A percentile compares a stretch with the other conserved stretches of the same genome.
Conservation (phyloP, 805 yeast species). For the Schizosaccharomyces octosporus region DNA sequence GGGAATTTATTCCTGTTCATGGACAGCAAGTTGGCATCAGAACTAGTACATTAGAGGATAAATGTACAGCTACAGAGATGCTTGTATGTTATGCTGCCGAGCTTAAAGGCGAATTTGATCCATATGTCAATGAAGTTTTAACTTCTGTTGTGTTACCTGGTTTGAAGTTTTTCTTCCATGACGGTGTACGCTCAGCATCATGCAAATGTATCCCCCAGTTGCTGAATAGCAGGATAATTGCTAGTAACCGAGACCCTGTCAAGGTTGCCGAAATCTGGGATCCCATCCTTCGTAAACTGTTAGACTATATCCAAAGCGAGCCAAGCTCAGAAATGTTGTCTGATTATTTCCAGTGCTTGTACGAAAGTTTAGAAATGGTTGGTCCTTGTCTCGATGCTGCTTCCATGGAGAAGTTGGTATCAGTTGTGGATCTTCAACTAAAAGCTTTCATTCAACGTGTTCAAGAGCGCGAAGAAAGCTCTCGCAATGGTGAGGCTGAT, state of each 20-base stretch:
- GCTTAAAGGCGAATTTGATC: conserved; percentile 57
- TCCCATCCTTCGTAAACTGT: conserved; percentile 38
- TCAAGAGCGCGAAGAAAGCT: conserved; percentile 38
- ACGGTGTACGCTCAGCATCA: conserved; percentile 81
- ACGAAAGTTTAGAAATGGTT: conserved; percentile 38
- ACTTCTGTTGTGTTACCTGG: conserved; percentile 68
- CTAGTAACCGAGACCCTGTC: conserved; percentile 26
- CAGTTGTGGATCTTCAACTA: conserved; percentile 34
- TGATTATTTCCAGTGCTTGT: conserved; percentile 49
- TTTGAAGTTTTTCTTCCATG: conserved; percentile 72
- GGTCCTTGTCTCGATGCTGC: conserved; percentile 32
- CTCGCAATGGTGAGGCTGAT: conserved; percentile 10
- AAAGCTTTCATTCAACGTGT: conserved; percentile 47
- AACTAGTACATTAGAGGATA: conserved; percentile 82
- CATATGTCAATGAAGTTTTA: conserved; percentile 57
- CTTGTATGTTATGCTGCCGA: conserved; percentile 64
- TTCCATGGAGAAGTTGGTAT: conserved; percentile 28
- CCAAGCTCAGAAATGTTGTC: conserved; percentile 66
- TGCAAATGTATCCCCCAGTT: conserved; percentile 63
- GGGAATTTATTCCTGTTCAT: conserved; percentile 78
- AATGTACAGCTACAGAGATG: conserved; percentile 75
- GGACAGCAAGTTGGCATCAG: conserved; percentile 90
- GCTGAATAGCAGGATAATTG: conserved; percentile 22
- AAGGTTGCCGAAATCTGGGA: conserved; percentile 37
- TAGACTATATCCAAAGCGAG: conserved; percentile 44